Evolutionary conservation across 1,284 basidiomycete genomes (phyloP).

Genomic region (Trametes pubescens): DNA sequence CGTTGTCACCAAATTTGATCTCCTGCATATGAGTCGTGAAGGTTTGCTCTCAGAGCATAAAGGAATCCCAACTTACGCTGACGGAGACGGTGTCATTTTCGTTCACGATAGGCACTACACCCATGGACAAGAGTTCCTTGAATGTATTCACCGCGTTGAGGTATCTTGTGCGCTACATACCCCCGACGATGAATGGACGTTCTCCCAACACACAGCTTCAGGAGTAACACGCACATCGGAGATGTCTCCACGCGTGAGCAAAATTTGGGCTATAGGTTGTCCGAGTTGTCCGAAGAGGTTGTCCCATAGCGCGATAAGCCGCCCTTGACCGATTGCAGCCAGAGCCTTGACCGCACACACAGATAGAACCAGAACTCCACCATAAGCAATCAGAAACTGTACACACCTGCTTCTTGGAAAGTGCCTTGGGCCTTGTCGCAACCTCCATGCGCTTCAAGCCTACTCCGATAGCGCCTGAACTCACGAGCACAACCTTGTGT

Average conservation of each 20-base stretch:
- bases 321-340: slow-evolving; percentile 95
- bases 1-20: slow-evolving; percentile 99
- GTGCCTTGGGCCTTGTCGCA: slow-evolving; percentile 79
- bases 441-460: slow-evolving; percentile 93
- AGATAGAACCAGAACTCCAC: background rate
- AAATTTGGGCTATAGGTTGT: slow-evolving; percentile 95
- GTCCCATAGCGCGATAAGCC: slow-evolving; percentile 97
- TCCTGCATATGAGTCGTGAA: slow-evolving; percentile 60
- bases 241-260: slow-evolving; percentile 95
- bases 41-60: slow-evolving; percentile 42
- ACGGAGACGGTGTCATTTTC: slow-evolving; percentile 98
- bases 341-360: slow-evolving; percentile 63
- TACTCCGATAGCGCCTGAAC: slow-evolving; percentile 96
- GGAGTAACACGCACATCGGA: slow-evolving; percentile 80
- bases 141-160: slow-evolving; percentile 95
- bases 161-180: slow-evolving; percentile 83
- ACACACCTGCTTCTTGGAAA: slow-evolving; percentile 89
- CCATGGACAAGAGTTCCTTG: slow-evolving; percentile 87
- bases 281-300: slow-evolving; percentile 93
- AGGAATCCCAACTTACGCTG: slow-evolving; percentile 58
- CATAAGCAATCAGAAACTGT: background rate
- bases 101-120: slow-evolving; percentile 94
- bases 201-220: background rate
- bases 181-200: background rate
- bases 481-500: slow-evolving; percentile 95